These are phyloP conservation scores for Epichloe glyceriae DNA, from an alignment of 2,329 filamentous ascomycete species.

Conservation along the genomic window DNA sequence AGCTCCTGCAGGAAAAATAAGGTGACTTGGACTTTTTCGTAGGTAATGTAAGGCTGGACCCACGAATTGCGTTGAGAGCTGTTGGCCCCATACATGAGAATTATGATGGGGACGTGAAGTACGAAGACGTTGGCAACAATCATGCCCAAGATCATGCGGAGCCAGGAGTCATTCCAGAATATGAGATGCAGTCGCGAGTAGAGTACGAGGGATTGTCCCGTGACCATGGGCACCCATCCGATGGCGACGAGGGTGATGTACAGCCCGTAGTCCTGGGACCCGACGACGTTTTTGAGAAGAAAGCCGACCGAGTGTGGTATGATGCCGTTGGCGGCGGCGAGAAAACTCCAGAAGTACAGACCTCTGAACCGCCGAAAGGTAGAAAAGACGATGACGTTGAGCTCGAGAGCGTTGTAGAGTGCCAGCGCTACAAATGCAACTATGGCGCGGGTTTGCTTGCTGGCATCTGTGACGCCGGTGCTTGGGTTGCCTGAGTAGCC, in stretches of 20 bases:
- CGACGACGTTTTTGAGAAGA: constrained; percentile 25
- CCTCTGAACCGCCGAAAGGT: constrained; percentile 18
- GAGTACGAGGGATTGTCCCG: constrained; percentile 45
- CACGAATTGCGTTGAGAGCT: constrained; percentile 10
- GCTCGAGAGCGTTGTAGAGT: constrained; percentile 20
- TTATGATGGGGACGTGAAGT: constrained; percentile 39
- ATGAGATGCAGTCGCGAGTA: constrained; percentile 50
- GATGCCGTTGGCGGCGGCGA: constrained; percentile 20
- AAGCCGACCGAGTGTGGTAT: constrained; percentile 29
- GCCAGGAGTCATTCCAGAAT: constrained; percentile 31
- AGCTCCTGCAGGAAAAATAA: constrained; percentile 42
- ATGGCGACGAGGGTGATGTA: constrained; percentile 12
- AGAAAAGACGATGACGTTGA: constrained; percentile 18
- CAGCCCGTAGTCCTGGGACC: constrained; percentile 5
- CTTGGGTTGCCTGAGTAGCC: constrained; percentile 5
- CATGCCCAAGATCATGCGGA: constrained; percentile 39
- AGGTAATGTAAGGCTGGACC: constrained; percentile 22
- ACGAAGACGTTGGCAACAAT: constrained; percentile 41
- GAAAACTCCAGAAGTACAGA: constrained; percentile 27
- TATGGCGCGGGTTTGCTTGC: neutral
- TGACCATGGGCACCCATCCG: constrained; percentile 34
- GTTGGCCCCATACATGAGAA: constrained; percentile 41
- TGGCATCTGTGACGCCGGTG: neutral
- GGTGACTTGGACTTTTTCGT: constrained; percentile 41
- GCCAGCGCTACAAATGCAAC: constrained; percentile 5